A percentile compares a stretch with the other conserved stretches of the same genome.
phyloP scores from a whole-genome alignment of 1,284 basidiomycete genomes.

The Trametes polyzona region DNA sequence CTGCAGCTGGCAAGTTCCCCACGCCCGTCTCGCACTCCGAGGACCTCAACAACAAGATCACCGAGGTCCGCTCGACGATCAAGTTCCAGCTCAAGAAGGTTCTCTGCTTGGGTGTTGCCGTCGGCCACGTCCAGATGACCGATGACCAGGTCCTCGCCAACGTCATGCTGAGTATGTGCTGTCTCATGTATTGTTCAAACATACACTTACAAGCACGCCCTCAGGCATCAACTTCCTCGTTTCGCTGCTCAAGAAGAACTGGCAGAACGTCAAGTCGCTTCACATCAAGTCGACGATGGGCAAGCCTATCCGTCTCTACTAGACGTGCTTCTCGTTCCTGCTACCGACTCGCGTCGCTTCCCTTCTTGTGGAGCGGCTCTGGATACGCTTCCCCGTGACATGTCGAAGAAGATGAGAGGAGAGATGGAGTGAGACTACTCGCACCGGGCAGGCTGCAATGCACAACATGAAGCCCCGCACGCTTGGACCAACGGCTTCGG shows the following conservation, averaged over 20 bases:
- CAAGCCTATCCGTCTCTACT: slow-evolving; percentile 95
- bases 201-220: slow-evolving; percentile 8
- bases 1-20: slow-evolving; percentile 96
- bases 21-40: slow-evolving; percentile 94
- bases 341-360: slow-evolving; percentile 5
- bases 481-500: slow-evolving; percentile 85
- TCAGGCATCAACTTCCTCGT: slow-evolving; percentile 99
- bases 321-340: slow-evolving; percentile 35
- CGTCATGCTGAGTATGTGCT: slow-evolving; percentile 88
- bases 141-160: slow-evolving; percentile 98
- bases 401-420: slow-evolving; percentile 12
- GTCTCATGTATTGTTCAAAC: background rate
- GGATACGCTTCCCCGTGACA: background rate
- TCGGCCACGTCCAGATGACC: slow-evolving; percentile 97
- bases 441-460: slow-evolving; percentile 55
- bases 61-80: slow-evolving; percentile 97
- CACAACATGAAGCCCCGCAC: slow-evolving; percentile 90
- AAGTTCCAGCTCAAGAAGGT: slow-evolving; percentile 99
- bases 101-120: slow-evolving; percentile 97
- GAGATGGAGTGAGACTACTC: background rate
- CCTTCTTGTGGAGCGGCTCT: slow-evolving; percentile 10
- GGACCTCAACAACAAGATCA: slow-evolving; percentile 91
- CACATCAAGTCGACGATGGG: slow-evolving; percentile 99
- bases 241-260: slow-evolving; percentile 99
- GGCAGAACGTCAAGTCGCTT: slow-evolving; percentile 99